Evolutionary conservation across 2,329 filamentous ascomycete genomes (phyloP), one percentile per base, ranked within the genome.

Genomic region (Fusarium austroafricanum): DNA sequence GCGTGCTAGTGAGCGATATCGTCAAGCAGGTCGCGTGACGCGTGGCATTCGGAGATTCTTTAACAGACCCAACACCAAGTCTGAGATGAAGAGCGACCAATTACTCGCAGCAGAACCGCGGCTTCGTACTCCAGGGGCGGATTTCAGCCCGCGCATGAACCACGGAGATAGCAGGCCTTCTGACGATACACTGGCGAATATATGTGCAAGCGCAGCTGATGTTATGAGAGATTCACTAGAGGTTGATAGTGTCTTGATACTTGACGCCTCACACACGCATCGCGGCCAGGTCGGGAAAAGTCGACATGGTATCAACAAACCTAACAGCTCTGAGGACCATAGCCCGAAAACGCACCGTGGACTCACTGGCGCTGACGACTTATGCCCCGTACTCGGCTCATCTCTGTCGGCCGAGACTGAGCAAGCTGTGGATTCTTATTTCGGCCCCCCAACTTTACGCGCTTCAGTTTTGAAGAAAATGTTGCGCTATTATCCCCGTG

Each of bases 191-290:
- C 1, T 57, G 3, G 15, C 12, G 0, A 23, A 1, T 1, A 57
- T 38, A 1, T 57, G 46, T 4, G 38, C 37, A 1, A 57, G 21
- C 1, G 54, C 54, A 20, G 21, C 46, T 9, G 15, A 31, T 10
- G 37, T 57, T 5, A 53, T 57, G 38, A 35, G 54, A 6, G 46
- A 57, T 7, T 38, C 54, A 1, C 39, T 57, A 1, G 54, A 57
- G 3, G 21, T 57, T 5, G 46, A 57, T 2, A 38, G 54, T 0
- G 26, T 53, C 2, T 7, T 43, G 10, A 6, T 53, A 1, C 11
- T 57, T 0, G 46, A 57, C 23, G 54, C 54, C 8, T 52, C 35
- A 12, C 6, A 15, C 11, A 26, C 54, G 3, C 38, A 50, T 29
- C 37, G n/a, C 0, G 52, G 29, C 9, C 31, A 4, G 12, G 17